Conservation (phyloP, 805 yeast species). For the Hanseniaspora singularis region DNA sequence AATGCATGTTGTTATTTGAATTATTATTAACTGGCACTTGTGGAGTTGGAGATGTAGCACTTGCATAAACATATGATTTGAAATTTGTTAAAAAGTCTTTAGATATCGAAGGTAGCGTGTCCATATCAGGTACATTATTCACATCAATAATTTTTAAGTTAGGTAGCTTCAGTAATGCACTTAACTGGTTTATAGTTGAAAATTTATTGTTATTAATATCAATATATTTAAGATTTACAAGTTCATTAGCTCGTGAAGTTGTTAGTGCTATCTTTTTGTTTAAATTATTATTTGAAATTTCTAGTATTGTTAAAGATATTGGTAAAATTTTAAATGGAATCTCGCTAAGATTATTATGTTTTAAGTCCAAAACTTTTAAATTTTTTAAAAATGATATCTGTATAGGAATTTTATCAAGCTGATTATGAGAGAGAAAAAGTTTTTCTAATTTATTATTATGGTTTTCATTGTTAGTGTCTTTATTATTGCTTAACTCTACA, state of each 20-base stretch:
- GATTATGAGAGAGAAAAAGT: conserved; percentile 44
- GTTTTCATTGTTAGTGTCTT: not conserved
- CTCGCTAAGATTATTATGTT: conserved; percentile 42
- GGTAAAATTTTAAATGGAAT: conserved; percentile 34
- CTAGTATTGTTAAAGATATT: conserved; percentile 47
- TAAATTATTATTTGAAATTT: conserved; percentile 48
- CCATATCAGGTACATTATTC: conserved; percentile 39
- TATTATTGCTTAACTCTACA: conserved; percentile 1
- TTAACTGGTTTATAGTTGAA: conserved; percentile 34
- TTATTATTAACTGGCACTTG: conserved; percentile 16
- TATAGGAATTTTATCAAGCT: conserved; percentile 37
- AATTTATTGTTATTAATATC: conserved; percentile 50
- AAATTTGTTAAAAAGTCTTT: conserved; percentile 21
- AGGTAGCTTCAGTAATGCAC: conserved; percentile 42
- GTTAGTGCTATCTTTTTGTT: conserved; percentile 33
- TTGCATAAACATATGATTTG: conserved; percentile 15
- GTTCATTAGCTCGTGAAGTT: conserved; percentile 28
- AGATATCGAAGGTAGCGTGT: conserved; percentile 32
- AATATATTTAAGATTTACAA: conserved; percentile 43
- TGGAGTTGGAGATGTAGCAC: conserved; percentile 12
- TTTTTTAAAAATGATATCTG: conserved; percentile 35
- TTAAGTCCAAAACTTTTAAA: conserved; percentile 53
- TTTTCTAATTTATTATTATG: conserved; percentile 32
- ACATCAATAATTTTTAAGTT: conserved; percentile 45
- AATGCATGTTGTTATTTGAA: conserved; percentile 26